Evolutionary conservation across 1,284 basidiomycete genomes (phyloP).

Genomic region (Stygiomarasmius scandens): DNA sequence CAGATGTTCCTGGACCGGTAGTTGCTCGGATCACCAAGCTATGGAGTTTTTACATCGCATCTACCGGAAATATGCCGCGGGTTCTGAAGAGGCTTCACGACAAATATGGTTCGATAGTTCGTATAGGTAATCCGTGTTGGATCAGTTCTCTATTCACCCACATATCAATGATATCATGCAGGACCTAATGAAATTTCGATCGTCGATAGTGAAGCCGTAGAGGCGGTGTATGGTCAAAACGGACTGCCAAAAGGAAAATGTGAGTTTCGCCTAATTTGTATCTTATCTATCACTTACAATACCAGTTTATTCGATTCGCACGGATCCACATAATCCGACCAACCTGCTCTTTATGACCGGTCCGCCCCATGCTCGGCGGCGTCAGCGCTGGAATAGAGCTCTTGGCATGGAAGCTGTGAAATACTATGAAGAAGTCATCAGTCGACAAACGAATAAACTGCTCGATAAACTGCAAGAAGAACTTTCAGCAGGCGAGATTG

Average conservation of each 20-base stretch:
- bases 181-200: conserved; percentile 50
- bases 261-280: background rate
- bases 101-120: conserved; percentile 41
- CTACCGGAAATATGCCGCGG: conserved; percentile 32
- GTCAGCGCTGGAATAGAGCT: conserved; percentile 47
- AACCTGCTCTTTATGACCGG: background rate
- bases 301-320: conserved; percentile 22
- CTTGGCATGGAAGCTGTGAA: conserved; percentile 48
- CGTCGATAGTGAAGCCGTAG: conserved; percentile 37
- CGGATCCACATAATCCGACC: conserved; percentile 2
- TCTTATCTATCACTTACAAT: too few relatives aligned
- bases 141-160: too few relatives aligned
- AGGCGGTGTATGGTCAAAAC: conserved; percentile 37
- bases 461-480: conserved; percentile 40
- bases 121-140: conserved; percentile 34
- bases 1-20: conserved; percentile 43
- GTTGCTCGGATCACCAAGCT: conserved; percentile 37
- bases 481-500: background rate
- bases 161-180: conserved; percentile 15
- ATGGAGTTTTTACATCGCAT: conserved; percentile 28
- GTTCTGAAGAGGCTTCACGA: conserved; percentile 36
- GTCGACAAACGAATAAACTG: conserved; percentile 40
- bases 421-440: conserved; percentile 50
- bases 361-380: background rate
- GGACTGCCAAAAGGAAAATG: conserved; percentile 41